A percentile compares a stretch with the other conserved stretches of the same genome.
phyloP scores from a whole-genome alignment of 2,329 filamentous ascomycete species.

The Basipetospora sp. region DNA sequence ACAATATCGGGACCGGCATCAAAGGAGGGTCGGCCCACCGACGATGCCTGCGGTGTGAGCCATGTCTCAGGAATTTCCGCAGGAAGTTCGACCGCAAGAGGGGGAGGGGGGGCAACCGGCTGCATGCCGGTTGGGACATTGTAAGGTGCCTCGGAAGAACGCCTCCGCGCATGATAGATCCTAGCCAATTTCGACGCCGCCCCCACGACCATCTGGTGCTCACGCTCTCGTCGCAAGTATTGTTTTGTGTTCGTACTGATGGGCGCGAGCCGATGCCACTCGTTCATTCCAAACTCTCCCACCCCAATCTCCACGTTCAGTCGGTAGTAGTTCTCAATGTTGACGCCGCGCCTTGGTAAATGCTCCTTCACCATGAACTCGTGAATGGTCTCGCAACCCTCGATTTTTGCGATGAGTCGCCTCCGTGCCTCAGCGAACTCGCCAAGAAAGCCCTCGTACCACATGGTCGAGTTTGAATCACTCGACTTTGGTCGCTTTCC shows the following conservation, averaged over 20 bases:
- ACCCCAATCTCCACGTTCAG: constrained; percentile 95
- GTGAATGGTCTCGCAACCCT: constrained; percentile 85
- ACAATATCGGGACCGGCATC: constrained; percentile 40
- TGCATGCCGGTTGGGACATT: constrained; percentile 21
- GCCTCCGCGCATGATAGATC: constrained; percentile 61
- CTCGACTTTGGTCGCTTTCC: constrained; percentile 58
- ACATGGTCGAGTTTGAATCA: constrained; percentile 59
- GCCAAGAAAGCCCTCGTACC: constrained; percentile 89
- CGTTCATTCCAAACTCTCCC: constrained; percentile 96
- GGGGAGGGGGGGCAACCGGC: constrained; percentile 9
- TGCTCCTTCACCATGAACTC: constrained; percentile 71
- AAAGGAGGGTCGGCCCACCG: constrained; percentile 36
- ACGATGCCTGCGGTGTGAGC: constrained; percentile 21
- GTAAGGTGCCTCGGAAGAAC: no score
- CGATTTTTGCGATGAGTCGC: constrained; percentile 78
- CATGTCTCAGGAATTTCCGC: constrained; percentile 34
- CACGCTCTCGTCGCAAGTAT: constrained; percentile 59
- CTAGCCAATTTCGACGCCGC: constrained; percentile 70
- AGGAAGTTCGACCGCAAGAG: constrained; percentile 43
- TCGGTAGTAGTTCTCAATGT: constrained; percentile 80
- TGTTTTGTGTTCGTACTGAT: constrained; percentile 84
- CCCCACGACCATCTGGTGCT: constrained; percentile 63
- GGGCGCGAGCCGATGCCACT: constrained; percentile 85
- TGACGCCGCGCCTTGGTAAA: constrained; percentile 62
- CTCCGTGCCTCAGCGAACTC: constrained; percentile 83